Evolutionary conservation across 2,329 filamentous ascomycete genomes (phyloP), one percentile per base, ranked within the genome.

Genomic region (Alternaria dauci): DNA sequence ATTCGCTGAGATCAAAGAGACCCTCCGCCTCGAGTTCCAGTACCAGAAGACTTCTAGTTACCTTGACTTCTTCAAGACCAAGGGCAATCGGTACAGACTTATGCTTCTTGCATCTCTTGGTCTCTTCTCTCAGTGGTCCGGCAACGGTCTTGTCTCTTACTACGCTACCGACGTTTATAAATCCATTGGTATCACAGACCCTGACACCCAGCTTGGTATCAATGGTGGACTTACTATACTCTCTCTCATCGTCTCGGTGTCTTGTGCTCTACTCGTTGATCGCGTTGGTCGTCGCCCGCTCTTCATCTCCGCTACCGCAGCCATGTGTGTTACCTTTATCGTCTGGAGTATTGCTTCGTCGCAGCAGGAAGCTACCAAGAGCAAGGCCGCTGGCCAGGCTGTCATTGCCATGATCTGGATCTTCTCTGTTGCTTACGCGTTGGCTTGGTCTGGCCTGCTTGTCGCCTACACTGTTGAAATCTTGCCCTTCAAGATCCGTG

Each of bases 71-170:
- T 67, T 90, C 68, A 79, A 79, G 64, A 90, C 88, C 26, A 83
- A 81, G 68, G 88, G 88, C 28, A 90, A 91, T 80, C 82, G 87
- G 53, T 88, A 88, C 81, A 83, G 89, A 11, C 79, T 91, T 44
- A 81, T 85, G 48, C 85, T 91, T 56, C 81, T 89, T 42, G 75
- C 89, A 42, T 89, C 86, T 0, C 81, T 91, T 18, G 88, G 87
- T 70, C 78, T 90, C 67, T 89, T 90, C 71, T 89, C 87, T 2
- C 88, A 91, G 76, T 90, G 89, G 78, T 87, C 85, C 53, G 88
- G 89, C 44, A 91, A 90, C 71, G 88, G 86, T 18, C 78, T 91
- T 2, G 87, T 91, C 71, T 87, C 84, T 63, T 90, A 90, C 78
- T 90, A 90, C 74, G 87, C 88, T 70, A 85, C 87, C 60, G 81